A percentile compares a stretch with the other conserved stretches of the same genome.
Evolutionary conservation across 1,139 yeast genomes (phyloP).

Genomic region (Kurtzmaniella quercitrusa): DNA sequence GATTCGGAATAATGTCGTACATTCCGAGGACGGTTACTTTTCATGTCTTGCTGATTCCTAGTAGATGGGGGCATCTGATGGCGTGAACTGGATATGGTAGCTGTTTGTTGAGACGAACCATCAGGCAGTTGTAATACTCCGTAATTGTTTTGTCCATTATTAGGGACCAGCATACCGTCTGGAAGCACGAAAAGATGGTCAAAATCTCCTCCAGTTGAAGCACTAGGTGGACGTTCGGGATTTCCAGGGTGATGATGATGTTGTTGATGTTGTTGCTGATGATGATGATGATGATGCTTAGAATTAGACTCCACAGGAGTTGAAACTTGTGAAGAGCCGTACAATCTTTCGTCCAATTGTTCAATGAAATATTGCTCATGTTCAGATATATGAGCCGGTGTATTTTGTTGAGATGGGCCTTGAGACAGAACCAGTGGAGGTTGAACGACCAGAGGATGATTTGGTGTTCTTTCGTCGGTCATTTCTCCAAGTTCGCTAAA

Average conservation of each 20-base stretch:
- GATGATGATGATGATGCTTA: slow-evolving; percentile 13
- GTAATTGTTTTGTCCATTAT: background rate
- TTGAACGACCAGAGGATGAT: slow-evolving; percentile 7
- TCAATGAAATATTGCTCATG: slow-evolving; percentile 23
- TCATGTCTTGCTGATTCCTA: background rate
- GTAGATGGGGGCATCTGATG: background rate
- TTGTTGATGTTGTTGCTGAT: slow-evolving; percentile 34
- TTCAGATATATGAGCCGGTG: slow-evolving; percentile 14
- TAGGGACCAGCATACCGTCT: background rate
- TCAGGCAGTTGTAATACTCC: background rate
- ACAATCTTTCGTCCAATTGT: slow-evolving; percentile 24
- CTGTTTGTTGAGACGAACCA: background rate
- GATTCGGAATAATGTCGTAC: background rate
- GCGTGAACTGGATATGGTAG: background rate
- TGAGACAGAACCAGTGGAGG: slow-evolving; percentile 2
- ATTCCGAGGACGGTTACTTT: background rate
- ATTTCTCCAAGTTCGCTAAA: slow-evolving; percentile 6
- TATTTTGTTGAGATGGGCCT: slow-evolving; percentile 2
- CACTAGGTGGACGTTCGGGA: too few relatives aligned
- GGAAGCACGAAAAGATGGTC: background rate
- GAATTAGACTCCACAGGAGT: slow-evolving; percentile 8
- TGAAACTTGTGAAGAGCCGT: slow-evolving; percentile 13
- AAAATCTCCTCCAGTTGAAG: background rate
- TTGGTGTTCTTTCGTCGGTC: slow-evolving; percentile 5
- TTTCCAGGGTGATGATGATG: slow-evolving; percentile 15